Evolutionary conservation across 1,284 basidiomycete species (phyloP).

Genomic region (Bondarzewia mesenterica): DNA sequence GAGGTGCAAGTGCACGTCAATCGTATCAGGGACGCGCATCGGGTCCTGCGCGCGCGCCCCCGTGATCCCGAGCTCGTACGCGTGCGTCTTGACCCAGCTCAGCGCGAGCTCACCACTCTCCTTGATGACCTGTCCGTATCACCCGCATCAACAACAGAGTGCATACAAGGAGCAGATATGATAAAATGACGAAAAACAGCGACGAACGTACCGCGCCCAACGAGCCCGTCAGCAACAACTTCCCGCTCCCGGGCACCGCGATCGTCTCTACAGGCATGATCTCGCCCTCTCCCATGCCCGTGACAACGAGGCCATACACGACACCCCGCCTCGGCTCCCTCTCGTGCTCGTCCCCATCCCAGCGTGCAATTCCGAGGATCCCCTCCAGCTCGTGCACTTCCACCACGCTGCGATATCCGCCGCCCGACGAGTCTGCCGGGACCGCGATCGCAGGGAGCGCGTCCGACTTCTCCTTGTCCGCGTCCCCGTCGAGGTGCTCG

Average conservation of each 20-base stretch:
- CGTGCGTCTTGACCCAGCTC: slow-evolving; percentile 81
- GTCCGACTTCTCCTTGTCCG: no score
- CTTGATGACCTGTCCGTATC: slow-evolving; percentile 79
- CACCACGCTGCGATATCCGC: slow-evolving; percentile 60
- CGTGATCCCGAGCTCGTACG: slow-evolving; percentile 76
- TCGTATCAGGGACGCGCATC: slow-evolving; percentile 56
- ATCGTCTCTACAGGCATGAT: slow-evolving; percentile 80
- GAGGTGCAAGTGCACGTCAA: slow-evolving; percentile 85
- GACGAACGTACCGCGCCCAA: slow-evolving; percentile 57
- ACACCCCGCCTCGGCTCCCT: slow-evolving; percentile 63
- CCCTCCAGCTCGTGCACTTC: slow-evolving; percentile 70
- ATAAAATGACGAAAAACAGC: no score
- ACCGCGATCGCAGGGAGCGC: no score
- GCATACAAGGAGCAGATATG: not conserved
- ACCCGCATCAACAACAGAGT: slow-evolving; percentile 3
- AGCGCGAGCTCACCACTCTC: slow-evolving; percentile 84
- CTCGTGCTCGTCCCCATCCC: slow-evolving; percentile 75
- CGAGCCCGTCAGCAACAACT: slow-evolving; percentile 73
- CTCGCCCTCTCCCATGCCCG: slow-evolving; percentile 82
- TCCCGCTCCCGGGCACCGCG: slow-evolving; percentile 62
- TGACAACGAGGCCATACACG: slow-evolving; percentile 84
- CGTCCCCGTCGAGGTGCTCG: slow-evolving; percentile 51
- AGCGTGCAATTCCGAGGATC: slow-evolving; percentile 78
- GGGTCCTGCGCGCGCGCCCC: slow-evolving; percentile 62
- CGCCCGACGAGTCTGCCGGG: slow-evolving; percentile 12